Base-by-base conservation (phyloP, 345 rosid species). In the Anacardium occidentale region DNA sequence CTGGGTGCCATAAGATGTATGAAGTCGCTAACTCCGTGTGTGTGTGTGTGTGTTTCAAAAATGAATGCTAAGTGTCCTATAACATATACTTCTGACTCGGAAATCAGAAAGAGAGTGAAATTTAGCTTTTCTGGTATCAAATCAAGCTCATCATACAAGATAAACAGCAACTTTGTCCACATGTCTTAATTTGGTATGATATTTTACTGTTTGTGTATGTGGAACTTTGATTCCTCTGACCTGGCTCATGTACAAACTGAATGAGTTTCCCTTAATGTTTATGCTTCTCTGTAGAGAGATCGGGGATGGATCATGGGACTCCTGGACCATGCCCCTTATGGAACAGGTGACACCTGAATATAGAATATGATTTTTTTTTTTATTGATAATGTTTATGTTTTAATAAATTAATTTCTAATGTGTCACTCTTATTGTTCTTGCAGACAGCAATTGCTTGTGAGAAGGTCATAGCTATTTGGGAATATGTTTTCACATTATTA, bases 231-330 rank as follows among this genome's bases (percentile, higher is more conserved):
- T 55, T 40, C 18, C 51, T 55, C 20, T 22, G 21, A 55, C 21
- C 15, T 22, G 40, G 64, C 25, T 5, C 17, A 40, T 42, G 52
- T 18, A 47, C 11, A 64, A 69, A 55, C 21, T 55, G 34, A 24
- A 10, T 29, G 44, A 53, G 21, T 29, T 11, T 17, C 29, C 7
- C 71, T 56, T 70, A 32, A 68, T 71, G 34, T 68, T 18, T 62
- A 21, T 58, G 52, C 11, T 44, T 47, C 29, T 45, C 32, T 73
- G 60, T 75, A 94, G 97, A 69, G 94, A 90, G 78, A 94, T 91
- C 77, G 97, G 98, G 74, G 90, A 91, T 47, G 98, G 97, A 62
- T 42, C 87, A 9, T 94, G 93, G 98, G 96, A 94, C 81, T 94
- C 98, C 24, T 94, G 98, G 96, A 83, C 88, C 11, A 82, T 91